Evolutionary conservation across 1,139 yeast genomes (phyloP).

Genomic region (Nakaseomyces kungkrabaensis): DNA sequence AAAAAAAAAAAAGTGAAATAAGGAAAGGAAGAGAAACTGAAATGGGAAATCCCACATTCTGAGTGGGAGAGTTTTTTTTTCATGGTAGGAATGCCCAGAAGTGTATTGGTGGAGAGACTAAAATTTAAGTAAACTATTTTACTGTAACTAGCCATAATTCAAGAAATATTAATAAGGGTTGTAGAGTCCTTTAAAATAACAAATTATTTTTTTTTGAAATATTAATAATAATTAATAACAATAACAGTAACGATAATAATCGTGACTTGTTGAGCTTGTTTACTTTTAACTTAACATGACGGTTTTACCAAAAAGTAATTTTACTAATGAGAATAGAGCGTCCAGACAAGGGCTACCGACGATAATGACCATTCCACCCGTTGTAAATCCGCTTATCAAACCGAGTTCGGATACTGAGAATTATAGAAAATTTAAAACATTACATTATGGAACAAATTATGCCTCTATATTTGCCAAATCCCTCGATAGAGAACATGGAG

Average conservation of each 20-base stretch:
- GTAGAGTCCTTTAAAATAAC: neutral
- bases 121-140: no score
- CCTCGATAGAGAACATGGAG: slow-evolving; percentile 7
- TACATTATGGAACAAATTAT: slow-evolving; percentile 8
- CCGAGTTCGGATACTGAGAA: neutral
- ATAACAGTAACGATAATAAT: no score
- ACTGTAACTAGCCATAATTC: no score
- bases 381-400: neutral
- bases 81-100: no score
- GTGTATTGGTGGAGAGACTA: no score
- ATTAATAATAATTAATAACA: no score
- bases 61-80: neutral
- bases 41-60: neutral
- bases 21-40: no score
- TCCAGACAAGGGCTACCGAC: neutral
- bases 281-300: neutral
- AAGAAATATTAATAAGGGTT: no score
- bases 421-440: slow-evolving; percentile 1
- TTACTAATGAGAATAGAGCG: neutral
- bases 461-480: slow-evolving; percentile 8
- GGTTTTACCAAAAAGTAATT: neutral
- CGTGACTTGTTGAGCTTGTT: no score
- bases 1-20: neutral
- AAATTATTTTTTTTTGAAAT: no score
- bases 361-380: neutral